These are phyloP conservation scores for Anacardium occidentale DNA, from an alignment of 345 rosid genomes.

Conservation along the genomic window DNA sequence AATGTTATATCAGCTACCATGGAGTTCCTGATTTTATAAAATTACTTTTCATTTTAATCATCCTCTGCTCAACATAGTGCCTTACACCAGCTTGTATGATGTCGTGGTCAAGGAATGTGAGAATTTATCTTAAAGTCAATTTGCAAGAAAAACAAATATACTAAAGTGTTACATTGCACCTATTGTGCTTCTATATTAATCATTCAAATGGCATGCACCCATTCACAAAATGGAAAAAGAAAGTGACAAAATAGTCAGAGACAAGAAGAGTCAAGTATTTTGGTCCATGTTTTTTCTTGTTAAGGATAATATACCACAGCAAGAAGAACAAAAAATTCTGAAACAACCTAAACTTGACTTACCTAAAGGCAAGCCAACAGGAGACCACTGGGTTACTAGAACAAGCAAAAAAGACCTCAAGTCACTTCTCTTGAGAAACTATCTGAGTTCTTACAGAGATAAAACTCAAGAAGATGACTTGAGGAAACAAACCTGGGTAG, in stretches of 20 bases:
- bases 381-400: too few species aligned
- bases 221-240: background rate
- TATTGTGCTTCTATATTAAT: background rate
- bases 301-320: too few species aligned
- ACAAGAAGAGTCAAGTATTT: conserved; percentile 24
- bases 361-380: too few species aligned
- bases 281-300: conserved; percentile 39
- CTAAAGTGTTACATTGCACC: background rate
- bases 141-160: background rate
- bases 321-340: too few species aligned
- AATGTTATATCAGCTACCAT: background rate
- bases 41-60: background rate
- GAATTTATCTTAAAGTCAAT: background rate
- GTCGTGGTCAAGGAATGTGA: background rate
- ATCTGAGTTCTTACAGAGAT: too few species aligned
- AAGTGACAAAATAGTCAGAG: background rate
- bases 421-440: too few species aligned
- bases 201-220: background rate
- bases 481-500: background rate
- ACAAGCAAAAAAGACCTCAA: too few species aligned
- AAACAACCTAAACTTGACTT: too few species aligned
- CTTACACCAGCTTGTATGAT: background rate
- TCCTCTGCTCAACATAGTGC: background rate
- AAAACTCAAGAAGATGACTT: too few species aligned
- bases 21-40: background rate